A percentile compares a stretch with the other conserved stretches of the same genome.
These are phyloP conservation scores for Penicillium brasilianum DNA, from an alignment of 2,329 filamentous ascomycete species.

Conservation along the genomic window DNA sequence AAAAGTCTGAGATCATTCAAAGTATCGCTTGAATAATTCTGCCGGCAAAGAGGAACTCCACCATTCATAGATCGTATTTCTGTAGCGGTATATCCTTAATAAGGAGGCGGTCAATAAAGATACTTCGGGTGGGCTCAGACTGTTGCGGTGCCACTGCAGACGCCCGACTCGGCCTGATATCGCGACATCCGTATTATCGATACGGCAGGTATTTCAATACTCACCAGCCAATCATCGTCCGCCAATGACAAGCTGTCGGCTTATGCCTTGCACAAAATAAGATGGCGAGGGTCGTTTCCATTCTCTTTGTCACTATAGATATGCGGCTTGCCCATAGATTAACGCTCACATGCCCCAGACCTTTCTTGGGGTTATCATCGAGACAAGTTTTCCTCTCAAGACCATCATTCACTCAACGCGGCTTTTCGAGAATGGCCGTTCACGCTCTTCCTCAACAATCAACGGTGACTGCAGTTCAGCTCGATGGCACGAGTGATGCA, in stretches of 20 bases:
- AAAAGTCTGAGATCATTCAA: too few relatives aligned
- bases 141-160: too few relatives aligned
- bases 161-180: not conserved
- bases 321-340: constrained; percentile 3
- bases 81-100: too few relatives aligned
- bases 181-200: not conserved
- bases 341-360: not conserved
- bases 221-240: not conserved
- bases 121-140: too few relatives aligned
- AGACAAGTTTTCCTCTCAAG: not conserved
- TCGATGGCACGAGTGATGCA: not conserved
- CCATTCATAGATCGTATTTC: too few relatives aligned
- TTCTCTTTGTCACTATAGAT: not conserved
- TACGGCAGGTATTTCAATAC: constrained; percentile 1
- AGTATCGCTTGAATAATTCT: too few relatives aligned
- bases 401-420: not conserved
- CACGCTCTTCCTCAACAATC: not conserved
- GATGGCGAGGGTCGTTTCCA: not conserved
- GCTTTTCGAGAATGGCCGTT: not conserved
- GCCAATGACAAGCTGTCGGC: not conserved
- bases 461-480: not conserved
- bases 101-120: too few relatives aligned
- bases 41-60: too few relatives aligned
- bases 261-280: constrained; percentile 2
- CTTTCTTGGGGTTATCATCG: not conserved